Base-by-base conservation (phyloP, 164 flowering plant species). In the Dillenia turbinata region DNA sequence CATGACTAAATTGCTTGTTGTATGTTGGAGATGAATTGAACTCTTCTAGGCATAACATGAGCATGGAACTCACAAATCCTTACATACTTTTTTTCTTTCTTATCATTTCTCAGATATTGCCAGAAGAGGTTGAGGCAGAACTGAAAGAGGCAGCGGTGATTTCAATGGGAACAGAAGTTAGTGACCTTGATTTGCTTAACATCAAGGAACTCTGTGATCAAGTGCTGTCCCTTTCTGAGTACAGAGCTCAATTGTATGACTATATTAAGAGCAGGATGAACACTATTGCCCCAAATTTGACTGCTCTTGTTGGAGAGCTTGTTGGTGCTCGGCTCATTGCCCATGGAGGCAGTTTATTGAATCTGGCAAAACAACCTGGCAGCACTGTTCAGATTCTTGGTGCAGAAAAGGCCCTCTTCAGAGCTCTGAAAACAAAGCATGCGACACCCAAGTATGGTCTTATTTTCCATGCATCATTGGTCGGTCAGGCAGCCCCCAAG, bases 381-480 rank as follows among this genome's bases (percentile, higher is more conserved):
- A 92, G 96, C 69, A 92, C 96, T 7, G 85, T 92, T 55, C 96
- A 92, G 78, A 89, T 89, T 73, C 93, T 92, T 65, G 98, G 96
- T 22, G 98, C 98, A 33, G 98, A 92, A 64, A 89, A 92, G 79
- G 98, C 98, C 17, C 89, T 92, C 33, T 92, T 92, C 65, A 87
- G 98, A 71, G 98, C 97, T 57, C 69, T 94, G 65, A 94, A 94
- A 76, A 85, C 98, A 52, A 90, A 89, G 71, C 96, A 89, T 63
- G 80, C 96, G 2, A 94, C 97, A 13, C 98, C 98, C 12, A 94
- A 94, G 49, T 94, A 94, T 69, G 98, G 98, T 40, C 91, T 94
- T 50, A 85, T 94, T 49, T 94, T 82, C 73, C 97, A 94, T 73
- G 97, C 98, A 44, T 90, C 98, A 10, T 75, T 91, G 72, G 82